Evolutionary conservation across 2,329 filamentous ascomycete species (phyloP), one percentile per base, ranked within the genome.

Genomic region (Pseudopithomyces maydicus): DNA sequence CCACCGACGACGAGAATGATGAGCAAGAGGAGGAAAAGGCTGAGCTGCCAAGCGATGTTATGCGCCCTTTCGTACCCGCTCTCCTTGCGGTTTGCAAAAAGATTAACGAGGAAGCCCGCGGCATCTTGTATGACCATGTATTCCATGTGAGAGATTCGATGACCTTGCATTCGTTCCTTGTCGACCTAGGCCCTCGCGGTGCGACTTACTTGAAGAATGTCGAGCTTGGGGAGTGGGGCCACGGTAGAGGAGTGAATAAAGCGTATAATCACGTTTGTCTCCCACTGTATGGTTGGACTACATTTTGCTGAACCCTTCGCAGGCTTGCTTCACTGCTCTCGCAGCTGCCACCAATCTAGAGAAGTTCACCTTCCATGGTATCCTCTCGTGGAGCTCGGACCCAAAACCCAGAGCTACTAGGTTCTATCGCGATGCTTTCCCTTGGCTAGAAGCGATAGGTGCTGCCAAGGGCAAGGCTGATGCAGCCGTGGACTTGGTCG

Each of bases 391-490:
- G 23, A 49, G 54, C 7, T 12, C 41, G 7, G 23, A 49, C 0
- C 12, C 59, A 0, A 61, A 62, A 33, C 10, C 38, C 7, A 52
- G 61, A 5, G 74, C 74, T 1, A 65, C 64, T 10, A 65, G 70
- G 22, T 48, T 77, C 32, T 77, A 75, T 46, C 74, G 73, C 8
- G 69, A 76, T 43, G 72, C 66, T 0, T 74, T 74, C 29, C 65
- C 69, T 3, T 77, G 73, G 73, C 58, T 77, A 7, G 75, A 77
- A 42, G 69, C 69, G 0, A 59, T 74, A 10, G 73, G 65, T 2
- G 45, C 48, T 11, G 63, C 63, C 2, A 73, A 65, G 44, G 67
- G 69, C 2, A 68, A 61, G 26, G 17, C 55, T 2, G 73, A 75
- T 54, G 73, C 68, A 7, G 74, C 65, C 1, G 42, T 75, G 4